phyloP scores from a whole-genome alignment of 2,329 filamentous ascomycete genomes.

The Fusarium succisae region DNA sequence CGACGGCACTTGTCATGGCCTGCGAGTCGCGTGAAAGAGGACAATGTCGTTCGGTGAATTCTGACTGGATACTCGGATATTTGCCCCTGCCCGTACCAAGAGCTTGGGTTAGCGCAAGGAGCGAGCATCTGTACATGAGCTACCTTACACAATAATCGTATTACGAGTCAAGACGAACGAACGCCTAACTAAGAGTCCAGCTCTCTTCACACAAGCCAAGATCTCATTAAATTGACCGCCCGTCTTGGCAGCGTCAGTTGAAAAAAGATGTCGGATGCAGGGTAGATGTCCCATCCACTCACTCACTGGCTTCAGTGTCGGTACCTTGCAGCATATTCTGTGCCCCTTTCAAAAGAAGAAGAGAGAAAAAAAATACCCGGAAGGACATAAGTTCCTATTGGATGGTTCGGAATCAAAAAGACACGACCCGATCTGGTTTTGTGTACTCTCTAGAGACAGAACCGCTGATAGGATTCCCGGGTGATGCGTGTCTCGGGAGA shows the following conservation, averaged over 20 bases:
- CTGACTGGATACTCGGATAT: neutral
- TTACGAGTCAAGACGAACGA: neutral
- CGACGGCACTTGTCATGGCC: slow-evolving; percentile 4
- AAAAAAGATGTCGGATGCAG: neutral
- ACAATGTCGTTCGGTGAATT: neutral
- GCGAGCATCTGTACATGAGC: neutral
- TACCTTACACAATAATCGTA: neutral
- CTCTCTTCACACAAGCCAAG: neutral
- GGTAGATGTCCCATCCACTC: neutral
- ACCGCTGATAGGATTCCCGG: neutral
- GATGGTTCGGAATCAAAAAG: neutral
- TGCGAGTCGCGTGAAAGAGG: neutral
- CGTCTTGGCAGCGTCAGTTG: neutral
- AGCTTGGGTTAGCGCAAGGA: neutral
- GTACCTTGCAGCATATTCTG: slow-evolving; percentile 14
- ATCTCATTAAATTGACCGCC: neutral
- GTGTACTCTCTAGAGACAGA: neutral
- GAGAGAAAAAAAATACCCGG: neutral
- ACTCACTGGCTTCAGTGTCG: neutral
- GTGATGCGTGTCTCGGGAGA: slow-evolving; percentile 19
- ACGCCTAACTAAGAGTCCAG: neutral
- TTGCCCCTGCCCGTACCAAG: neutral
- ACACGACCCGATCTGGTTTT: neutral
- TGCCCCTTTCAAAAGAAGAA: neutral
- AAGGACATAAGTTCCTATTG: neutral